phyloP scores from a whole-genome alignment of 176 grass and related monocot genomes.

The Guadua angustifolia region DNA sequence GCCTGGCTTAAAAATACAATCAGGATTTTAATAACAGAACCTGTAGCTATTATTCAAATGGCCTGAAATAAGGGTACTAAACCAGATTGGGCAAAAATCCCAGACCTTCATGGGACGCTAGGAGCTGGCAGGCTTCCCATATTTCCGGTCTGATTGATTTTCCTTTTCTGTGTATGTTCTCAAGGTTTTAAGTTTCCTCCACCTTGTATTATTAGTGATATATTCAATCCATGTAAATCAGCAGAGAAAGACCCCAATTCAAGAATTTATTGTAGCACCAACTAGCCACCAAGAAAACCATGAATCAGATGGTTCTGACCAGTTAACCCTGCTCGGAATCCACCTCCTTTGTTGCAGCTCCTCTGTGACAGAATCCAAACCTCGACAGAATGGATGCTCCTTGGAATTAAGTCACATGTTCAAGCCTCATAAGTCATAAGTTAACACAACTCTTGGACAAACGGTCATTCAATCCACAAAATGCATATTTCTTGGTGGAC shows the following conservation, averaged over 20 bases:
- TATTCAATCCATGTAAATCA: conserved; percentile 27
- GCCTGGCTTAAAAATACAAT: neutral
- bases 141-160: neutral
- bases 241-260: conserved; percentile 22
- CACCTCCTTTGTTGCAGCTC: conserved; percentile 24
- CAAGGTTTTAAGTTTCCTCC: neutral
- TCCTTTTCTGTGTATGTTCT: conserved; percentile 30
- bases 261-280: conserved; percentile 26
- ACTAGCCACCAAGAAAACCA: conserved; percentile 7
- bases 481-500: neutral
- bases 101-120: neutral
- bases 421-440: neutral
- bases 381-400: neutral
- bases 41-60: conserved; percentile 8
- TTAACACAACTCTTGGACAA: neutral
- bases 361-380: neutral
- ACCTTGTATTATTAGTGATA: conserved; percentile 10
- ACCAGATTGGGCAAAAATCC: neutral
- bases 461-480: conserved; percentile 2
- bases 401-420: neutral
- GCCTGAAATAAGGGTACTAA: neutral
- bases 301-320: neutral
- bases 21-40: neutral
- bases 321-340: conserved; percentile 11
- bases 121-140: neutral